Conservation (phyloP, 2,329 filamentous ascomycete species). For the Ascochyta koolunga region DNA sequence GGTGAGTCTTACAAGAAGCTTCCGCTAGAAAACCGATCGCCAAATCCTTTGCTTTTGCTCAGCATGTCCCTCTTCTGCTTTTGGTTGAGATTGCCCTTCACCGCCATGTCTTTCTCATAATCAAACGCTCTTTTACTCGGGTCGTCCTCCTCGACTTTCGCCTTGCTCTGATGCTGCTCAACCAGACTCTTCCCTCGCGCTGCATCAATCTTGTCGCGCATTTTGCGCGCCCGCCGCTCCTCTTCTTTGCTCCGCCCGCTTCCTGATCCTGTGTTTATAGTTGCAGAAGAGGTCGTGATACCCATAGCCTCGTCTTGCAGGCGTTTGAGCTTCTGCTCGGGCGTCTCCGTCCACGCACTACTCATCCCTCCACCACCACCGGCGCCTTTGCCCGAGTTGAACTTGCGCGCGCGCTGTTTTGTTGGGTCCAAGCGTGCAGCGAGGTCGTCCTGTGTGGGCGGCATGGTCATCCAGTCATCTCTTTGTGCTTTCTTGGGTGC, state of each 20-base stretch:
- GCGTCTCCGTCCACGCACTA: slow-evolving; percentile 85
- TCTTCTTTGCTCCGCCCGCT: slow-evolving; percentile 49
- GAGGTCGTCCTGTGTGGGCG: slow-evolving; percentile 57
- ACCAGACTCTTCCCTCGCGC: slow-evolving; percentile 53
- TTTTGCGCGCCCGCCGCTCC: slow-evolving; percentile 55
- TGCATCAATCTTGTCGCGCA: slow-evolving; percentile 62
- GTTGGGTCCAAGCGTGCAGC: slow-evolving; percentile 77
- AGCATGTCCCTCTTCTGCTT: slow-evolving; percentile 80
- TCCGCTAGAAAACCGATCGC: slow-evolving; percentile 79
- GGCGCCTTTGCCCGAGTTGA: slow-evolving; percentile 72
- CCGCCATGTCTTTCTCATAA: slow-evolving; percentile 89
- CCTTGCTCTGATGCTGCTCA: slow-evolving; percentile 54
- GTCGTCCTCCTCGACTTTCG: slow-evolving; percentile 79
- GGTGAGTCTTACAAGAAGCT: slow-evolving; percentile 56
- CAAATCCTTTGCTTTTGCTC: slow-evolving; percentile 79
- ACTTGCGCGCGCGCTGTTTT: slow-evolving; percentile 80
- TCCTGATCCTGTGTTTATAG: slow-evolving; percentile 25
- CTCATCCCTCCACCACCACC: slow-evolving; percentile 59
- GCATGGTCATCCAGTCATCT: slow-evolving; percentile 69
- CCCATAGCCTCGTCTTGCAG: slow-evolving; percentile 84
- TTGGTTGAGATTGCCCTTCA: slow-evolving; percentile 72
- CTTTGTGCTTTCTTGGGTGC: slow-evolving; percentile 62
- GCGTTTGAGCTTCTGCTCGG: slow-evolving; percentile 81
- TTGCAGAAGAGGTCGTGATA: slow-evolving; percentile 56
- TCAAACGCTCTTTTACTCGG: slow-evolving; percentile 90